Conservation (phyloP, 139 green algal species). For the Asterochloris sp. region DNA sequence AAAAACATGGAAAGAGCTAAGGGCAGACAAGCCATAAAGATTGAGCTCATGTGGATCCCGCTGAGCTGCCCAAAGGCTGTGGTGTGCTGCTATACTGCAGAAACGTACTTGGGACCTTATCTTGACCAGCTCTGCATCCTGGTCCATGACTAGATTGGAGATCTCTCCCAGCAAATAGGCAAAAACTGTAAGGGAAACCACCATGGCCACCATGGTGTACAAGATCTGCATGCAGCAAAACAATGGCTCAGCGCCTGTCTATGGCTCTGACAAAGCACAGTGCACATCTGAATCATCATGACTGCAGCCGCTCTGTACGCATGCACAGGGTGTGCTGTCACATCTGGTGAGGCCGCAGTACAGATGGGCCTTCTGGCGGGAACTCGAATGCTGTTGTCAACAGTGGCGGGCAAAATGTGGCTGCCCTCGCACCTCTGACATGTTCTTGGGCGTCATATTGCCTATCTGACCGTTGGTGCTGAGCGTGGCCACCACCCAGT, state of each 20-base stretch:
- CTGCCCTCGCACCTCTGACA: slow-evolving; percentile 4
- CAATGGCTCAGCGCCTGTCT: no score
- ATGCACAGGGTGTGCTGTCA: no score
- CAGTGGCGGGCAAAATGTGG: not conserved
- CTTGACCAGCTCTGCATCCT: slow-evolving; percentile 37
- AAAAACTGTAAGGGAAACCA: slow-evolving; percentile 35
- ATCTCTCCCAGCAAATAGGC: slow-evolving; percentile 41
- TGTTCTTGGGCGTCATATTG: slow-evolving; percentile 26
- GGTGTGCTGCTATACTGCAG: not conserved
- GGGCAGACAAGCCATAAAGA: not conserved
- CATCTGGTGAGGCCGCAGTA: no score
- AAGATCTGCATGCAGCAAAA: slow-evolving; percentile 21
- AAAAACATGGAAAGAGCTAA: not conserved
- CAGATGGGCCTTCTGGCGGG: not conserved
- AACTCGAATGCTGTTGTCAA: not conserved
- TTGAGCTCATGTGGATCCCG: not conserved
- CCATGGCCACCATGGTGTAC: slow-evolving; percentile 33
- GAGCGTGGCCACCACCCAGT: slow-evolving; percentile 35
- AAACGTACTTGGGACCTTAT: slow-evolving; percentile 14
- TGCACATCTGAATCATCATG: no score
- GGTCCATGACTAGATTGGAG: slow-evolving; percentile 42
- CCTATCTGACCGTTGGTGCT: slow-evolving; percentile 35
- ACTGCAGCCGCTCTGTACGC: no score
- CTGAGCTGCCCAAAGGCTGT: not conserved
- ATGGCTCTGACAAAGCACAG: no score